A percentile compares a stretch with the other conserved stretches of the same genome.
These are phyloP conservation scores for Trichoderma citrinoviride DNA, from an alignment of 2,329 filamentous ascomycete genomes.

Conservation along the genomic window DNA sequence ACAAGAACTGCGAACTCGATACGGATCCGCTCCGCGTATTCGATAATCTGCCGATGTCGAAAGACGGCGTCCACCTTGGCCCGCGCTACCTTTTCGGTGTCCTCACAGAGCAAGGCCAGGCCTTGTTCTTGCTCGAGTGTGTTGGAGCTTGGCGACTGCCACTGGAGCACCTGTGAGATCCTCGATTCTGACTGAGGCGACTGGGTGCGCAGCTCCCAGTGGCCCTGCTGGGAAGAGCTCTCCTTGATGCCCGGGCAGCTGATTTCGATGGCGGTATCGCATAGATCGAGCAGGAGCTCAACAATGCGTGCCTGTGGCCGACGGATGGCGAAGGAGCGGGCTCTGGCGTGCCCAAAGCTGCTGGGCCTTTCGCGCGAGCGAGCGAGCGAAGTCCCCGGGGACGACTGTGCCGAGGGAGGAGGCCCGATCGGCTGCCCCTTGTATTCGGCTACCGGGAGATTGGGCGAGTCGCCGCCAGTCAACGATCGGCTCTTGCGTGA, in stretches of 20 bases:
- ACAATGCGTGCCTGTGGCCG: constrained; percentile 90
- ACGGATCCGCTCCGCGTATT: constrained; percentile 93
- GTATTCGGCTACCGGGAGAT: constrained; percentile 69
- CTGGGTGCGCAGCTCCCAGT: constrained; percentile 82
- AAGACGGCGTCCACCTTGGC: constrained; percentile 92
- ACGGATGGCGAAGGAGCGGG: constrained; percentile 85
- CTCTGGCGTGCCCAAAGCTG: constrained; percentile 75
- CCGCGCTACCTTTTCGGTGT: constrained; percentile 80
- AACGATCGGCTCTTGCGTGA: constrained; percentile 66
- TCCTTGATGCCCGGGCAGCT: constrained; percentile 94
- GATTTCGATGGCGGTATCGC: constrained; percentile 92
- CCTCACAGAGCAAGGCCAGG: constrained; percentile 78
- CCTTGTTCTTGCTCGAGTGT: constrained; percentile 93
- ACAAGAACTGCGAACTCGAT: constrained; percentile 91
- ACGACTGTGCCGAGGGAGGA: constrained; percentile 66
- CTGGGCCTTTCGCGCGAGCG: constrained; percentile 71
- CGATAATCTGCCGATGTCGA: constrained; percentile 86
- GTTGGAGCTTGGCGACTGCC: constrained; percentile 91
- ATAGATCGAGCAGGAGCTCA: constrained; percentile 89
- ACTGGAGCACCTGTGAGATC: constrained; percentile 90
- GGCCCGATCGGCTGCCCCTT: constrained; percentile 84
- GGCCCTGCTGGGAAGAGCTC: constrained; percentile 56
- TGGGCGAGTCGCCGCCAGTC: constrained; percentile 54
- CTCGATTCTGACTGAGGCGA: constrained; percentile 95
- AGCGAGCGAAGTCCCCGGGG: constrained; percentile 68